These are phyloP conservation scores for Metarhizium humberi DNA, from an alignment of 2,329 filamentous ascomycete species.

Conservation along the genomic window DNA sequence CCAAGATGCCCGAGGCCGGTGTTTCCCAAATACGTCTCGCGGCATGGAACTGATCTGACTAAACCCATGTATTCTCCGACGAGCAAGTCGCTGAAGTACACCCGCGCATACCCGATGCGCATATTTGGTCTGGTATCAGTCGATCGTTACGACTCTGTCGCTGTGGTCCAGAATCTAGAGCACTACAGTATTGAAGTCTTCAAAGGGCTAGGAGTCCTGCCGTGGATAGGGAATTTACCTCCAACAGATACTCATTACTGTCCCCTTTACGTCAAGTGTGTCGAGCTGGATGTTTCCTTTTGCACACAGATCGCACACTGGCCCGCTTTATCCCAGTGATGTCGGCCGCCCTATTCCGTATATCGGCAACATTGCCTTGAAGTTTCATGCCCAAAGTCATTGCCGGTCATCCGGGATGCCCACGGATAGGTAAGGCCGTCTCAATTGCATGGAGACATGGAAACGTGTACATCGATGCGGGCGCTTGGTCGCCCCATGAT, in stretches of 20 bases:
- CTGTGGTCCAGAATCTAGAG: slow-evolving; percentile 6
- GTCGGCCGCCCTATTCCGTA: slow-evolving; percentile 9
- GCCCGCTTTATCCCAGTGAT: slow-evolving; percentile 8
- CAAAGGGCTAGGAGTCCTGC: slow-evolving; percentile 7
- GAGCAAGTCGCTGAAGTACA: slow-evolving; percentile 7
- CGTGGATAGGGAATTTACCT: slow-evolving; percentile 8
- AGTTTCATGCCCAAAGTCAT: slow-evolving; percentile 8
- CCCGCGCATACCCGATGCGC: slow-evolving; percentile 7
- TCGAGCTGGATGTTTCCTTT: slow-evolving; percentile 9
- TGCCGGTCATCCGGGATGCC: slow-evolving; percentile 9
- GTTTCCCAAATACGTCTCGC: slow-evolving; percentile 8
- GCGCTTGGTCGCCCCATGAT: slow-evolving; percentile 6
- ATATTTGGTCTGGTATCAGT: slow-evolving; percentile 8
- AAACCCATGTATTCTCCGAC: slow-evolving; percentile 5
- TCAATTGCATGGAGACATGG: slow-evolving; percentile 9
- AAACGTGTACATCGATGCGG: slow-evolving; percentile 9
- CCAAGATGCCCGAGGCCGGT: slow-evolving; percentile 8
- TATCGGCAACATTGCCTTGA: slow-evolving; percentile 8
- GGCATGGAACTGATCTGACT: slow-evolving; percentile 6
- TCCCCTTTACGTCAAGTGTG: slow-evolving; percentile 9
- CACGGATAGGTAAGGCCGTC: slow-evolving; percentile 6
- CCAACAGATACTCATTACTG: slow-evolving; percentile 8
- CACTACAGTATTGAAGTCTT: slow-evolving; percentile 9
- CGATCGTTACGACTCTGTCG: slow-evolving; percentile 6
- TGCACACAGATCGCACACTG: slow-evolving; percentile 8